Evolutionary conservation across 148 eudicot species (phyloP).

Genomic region (Cornus kousa): DNA sequence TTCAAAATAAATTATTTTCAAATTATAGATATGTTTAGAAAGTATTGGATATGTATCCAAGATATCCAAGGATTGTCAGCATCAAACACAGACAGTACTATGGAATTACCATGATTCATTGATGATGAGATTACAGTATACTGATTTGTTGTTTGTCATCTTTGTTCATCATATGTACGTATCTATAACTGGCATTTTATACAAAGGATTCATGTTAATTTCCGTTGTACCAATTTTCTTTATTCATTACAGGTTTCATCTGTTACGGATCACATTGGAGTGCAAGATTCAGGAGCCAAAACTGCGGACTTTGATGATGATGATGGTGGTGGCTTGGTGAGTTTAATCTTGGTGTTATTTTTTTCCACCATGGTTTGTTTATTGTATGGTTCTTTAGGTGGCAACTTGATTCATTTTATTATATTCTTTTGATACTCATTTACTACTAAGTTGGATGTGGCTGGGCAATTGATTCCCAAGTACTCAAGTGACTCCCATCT

Average conservation of each 20-base stretch:
- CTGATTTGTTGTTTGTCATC: not conserved
- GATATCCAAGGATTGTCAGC: too few species aligned
- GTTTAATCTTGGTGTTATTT: conserved; percentile 18
- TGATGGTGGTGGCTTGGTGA: conserved; percentile 98
- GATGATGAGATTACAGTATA: not conserved
- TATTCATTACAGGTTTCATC: conserved; percentile 61
- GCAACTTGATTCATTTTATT: not conserved
- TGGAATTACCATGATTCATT: too few species aligned
- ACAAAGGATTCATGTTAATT: not conserved
- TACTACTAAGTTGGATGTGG: not conserved
- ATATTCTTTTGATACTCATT: too few species aligned
- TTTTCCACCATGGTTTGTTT: not conserved
- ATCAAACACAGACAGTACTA: too few species aligned
- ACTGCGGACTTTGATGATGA: conserved; percentile 96
- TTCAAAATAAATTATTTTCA: too few species aligned
- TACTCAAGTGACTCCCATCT: not conserved
- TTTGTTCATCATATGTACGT: not conserved
- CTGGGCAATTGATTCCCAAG: not conserved
- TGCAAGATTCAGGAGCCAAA: conserved; percentile 75
- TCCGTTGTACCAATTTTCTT: not conserved
- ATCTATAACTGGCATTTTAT: not conserved
- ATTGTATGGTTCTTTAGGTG: not conserved
- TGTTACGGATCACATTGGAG: conserved; percentile 81
- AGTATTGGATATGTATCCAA: too few species aligned
- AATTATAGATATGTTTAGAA: too few species aligned